Base-by-base conservation (phyloP, 305 asterid species). In the Fraxinus xanthoxyloides region DNA sequence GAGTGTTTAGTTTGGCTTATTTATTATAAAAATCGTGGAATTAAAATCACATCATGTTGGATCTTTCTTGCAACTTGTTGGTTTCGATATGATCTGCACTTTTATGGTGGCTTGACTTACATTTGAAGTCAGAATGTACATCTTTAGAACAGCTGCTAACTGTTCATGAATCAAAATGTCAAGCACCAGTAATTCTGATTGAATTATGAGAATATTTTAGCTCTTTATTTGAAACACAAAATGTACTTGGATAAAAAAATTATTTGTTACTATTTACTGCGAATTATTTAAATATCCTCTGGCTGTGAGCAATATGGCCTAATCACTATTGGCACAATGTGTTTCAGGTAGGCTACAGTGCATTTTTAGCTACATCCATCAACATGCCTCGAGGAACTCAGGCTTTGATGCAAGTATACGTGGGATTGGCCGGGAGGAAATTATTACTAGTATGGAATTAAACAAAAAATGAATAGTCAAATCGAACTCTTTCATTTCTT, bases 311-410 rank as follows among this genome's bases (percentile, higher is more conserved):
- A 35, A 3, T 56, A 51, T 54, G 36, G 3, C 48, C 46, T 4
- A 70, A 21, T 46, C 10, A 46, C 54, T 32, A 35, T 31, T 80
- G 28, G 31, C 40, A 23, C 17, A 13, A 0, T 35, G 15, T 78
- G 23, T 67, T 85, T 83, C 90, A 94, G 99, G 97, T 89, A 35
- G 96, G 96, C 59, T 87, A 87, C 65, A 97, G 90, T 24, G 89
- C 93, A 7, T 89, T 95, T 81, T 78, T 95, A 48, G 93, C 93
- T 35, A 86, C 98, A 26, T 81, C 95, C 1, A 15, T 89, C 34
- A 88, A 82, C 85, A 43, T 94, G 91, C 97, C 98, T 54, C 82
- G 82, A 51, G 85, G 89, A 59, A 73, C 94, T 0, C 89, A 83
- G 17, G 98, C 92, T 36, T 82, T 94, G 87, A 80, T 94, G 90